These are phyloP conservation scores for Leucosporidium yakuticum DNA, from an alignment of 768 basidiomycete species.

Conservation along the genomic window DNA sequence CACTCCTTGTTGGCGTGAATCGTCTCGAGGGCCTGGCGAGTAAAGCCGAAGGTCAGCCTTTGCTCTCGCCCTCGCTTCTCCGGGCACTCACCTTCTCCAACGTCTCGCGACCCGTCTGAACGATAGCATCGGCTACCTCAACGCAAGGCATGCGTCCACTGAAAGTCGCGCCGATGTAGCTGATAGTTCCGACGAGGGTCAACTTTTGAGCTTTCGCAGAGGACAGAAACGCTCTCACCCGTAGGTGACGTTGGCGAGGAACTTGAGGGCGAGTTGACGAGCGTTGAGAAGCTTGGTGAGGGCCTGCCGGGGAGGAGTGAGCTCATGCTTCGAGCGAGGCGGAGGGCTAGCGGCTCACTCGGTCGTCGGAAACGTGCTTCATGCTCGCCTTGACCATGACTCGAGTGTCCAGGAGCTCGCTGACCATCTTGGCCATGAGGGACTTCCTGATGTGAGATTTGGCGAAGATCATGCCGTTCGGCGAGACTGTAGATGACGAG, in stretches of 20 bases:
- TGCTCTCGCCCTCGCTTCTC: conserved; percentile 1
- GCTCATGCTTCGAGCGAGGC: background rate
- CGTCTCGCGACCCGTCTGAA: conserved; percentile 91
- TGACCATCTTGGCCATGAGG: conserved; percentile 81
- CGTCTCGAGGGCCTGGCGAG: conserved; percentile 64
- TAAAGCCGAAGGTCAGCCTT: background rate
- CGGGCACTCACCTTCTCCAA: conserved; percentile 67
- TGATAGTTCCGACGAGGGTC: too few species aligned
- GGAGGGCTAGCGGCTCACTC: conserved; percentile 48
- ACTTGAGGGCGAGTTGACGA: conserved; percentile 86
- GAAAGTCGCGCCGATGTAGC: conserved; percentile 83
- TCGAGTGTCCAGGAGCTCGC: conserved; percentile 83
- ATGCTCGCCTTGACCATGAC: conserved; percentile 98
- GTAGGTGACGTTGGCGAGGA: conserved; percentile 84
- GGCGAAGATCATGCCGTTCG: conserved; percentile 91
- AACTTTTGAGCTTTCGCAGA: too few species aligned
- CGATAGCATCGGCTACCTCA: conserved; percentile 96
- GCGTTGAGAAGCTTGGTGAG: conserved; percentile 74
- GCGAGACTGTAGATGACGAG: conserved; percentile 60
- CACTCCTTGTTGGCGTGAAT: conserved; percentile 74
- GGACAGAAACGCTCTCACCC: conserved; percentile 46
- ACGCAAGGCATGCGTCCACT: conserved; percentile 98
- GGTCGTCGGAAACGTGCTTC: conserved; percentile 71
- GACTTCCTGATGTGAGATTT: conserved; percentile 78
- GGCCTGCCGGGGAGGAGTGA: conserved; percentile 49